These are phyloP conservation scores for Cyclotella baltica DNA, from an alignment of 108 stramenopile genomes.

Conservation along the genomic window DNA sequence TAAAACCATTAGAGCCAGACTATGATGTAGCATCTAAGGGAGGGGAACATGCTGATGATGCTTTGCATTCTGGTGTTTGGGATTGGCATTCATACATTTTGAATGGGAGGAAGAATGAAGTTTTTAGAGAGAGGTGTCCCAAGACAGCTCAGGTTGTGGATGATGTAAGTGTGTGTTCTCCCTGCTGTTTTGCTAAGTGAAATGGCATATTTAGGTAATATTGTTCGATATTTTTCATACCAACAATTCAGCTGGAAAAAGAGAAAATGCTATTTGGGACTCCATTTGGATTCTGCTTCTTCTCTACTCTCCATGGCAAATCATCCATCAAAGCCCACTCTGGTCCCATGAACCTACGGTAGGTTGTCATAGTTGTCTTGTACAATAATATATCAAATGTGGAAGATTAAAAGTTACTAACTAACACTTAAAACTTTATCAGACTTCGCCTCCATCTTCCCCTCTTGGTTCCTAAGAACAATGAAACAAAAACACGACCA, in stretches of 20 bases:
- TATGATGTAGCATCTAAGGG: conserved; percentile 63
- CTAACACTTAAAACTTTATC: too few relatives aligned
- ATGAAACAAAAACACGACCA: conserved; percentile 9
- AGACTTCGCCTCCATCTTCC: too few relatives aligned
- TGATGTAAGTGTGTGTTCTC: conserved; percentile 40
- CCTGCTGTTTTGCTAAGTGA: too few relatives aligned
- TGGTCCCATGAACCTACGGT: conserved; percentile 94
- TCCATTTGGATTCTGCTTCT: conserved; percentile 93
- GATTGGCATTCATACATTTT: conserved; percentile 92
- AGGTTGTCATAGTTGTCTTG: too few relatives aligned
- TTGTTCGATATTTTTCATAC: too few relatives aligned
- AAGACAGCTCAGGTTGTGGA: conserved; percentile 72
- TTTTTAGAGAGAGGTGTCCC: conserved; percentile 76
- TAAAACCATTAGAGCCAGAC: conserved; percentile 60
- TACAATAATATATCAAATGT: too few relatives aligned
- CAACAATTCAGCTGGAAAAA: conserved; percentile 16
- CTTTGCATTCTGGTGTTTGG: conserved; percentile 71
- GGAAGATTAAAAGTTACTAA: too few relatives aligned
- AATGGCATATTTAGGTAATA: too few relatives aligned
- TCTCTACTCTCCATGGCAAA: conserved; percentile 74
- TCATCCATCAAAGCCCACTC: conserved; percentile 86
- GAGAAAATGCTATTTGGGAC: conserved; percentile 57
- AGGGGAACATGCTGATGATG: conserved; percentile 49
- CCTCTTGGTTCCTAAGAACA: background rate
- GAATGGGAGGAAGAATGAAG: conserved; percentile 67